Conservation (phyloP, 352 stramenopile species). For the Phytophthora pisi region DNA sequence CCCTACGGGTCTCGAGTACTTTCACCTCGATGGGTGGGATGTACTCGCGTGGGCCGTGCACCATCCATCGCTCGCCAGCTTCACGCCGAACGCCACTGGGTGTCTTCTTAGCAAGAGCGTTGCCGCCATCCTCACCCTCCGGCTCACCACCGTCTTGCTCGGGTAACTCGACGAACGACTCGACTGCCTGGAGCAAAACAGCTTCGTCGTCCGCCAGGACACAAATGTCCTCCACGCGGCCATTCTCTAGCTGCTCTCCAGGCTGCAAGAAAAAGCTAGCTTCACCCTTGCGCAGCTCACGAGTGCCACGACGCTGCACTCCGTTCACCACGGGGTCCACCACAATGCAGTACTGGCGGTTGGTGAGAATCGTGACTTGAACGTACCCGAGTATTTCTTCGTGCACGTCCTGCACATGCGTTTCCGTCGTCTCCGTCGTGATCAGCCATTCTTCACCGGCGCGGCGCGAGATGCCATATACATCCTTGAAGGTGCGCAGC, state of each 20-base stretch:
- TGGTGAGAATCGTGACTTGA: slow-evolving; percentile 69
- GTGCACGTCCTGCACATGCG: slow-evolving; percentile 79
- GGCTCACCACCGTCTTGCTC: slow-evolving; percentile 25
- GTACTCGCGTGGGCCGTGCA: slow-evolving; percentile 80
- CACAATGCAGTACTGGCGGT: slow-evolving; percentile 85
- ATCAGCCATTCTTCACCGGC: slow-evolving; percentile 85
- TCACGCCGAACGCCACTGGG: slow-evolving; percentile 44
- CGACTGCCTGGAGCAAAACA: slow-evolving; percentile 75
- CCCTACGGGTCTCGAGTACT: slow-evolving; percentile 76
- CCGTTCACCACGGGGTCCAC: slow-evolving; percentile 71
- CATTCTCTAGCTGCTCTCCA: slow-evolving; percentile 64
- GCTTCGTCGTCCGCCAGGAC: slow-evolving; percentile 79
- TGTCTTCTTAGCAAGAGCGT: slow-evolving; percentile 19
- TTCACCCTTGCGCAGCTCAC: slow-evolving; percentile 75
- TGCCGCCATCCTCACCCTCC: slow-evolving; percentile 26
- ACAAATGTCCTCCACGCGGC: slow-evolving; percentile 65
- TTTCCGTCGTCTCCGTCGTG: slow-evolving; percentile 72
- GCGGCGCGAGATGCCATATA: slow-evolving; percentile 72
- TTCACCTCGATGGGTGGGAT: slow-evolving; percentile 80
- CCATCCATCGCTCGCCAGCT: slow-evolving; percentile 81
- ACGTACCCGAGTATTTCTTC: slow-evolving; percentile 73
- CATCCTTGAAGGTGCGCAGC: slow-evolving; percentile 74
- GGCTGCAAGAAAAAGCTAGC: slow-evolving; percentile 77
- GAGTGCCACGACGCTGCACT: slow-evolving; percentile 72
- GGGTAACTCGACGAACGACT: slow-evolving; percentile 57